Evolutionary conservation across 2,329 filamentous ascomycete species (phyloP), one percentile per base, ranked within the genome.

Genomic region (Ophiostoma piceae): DNA sequence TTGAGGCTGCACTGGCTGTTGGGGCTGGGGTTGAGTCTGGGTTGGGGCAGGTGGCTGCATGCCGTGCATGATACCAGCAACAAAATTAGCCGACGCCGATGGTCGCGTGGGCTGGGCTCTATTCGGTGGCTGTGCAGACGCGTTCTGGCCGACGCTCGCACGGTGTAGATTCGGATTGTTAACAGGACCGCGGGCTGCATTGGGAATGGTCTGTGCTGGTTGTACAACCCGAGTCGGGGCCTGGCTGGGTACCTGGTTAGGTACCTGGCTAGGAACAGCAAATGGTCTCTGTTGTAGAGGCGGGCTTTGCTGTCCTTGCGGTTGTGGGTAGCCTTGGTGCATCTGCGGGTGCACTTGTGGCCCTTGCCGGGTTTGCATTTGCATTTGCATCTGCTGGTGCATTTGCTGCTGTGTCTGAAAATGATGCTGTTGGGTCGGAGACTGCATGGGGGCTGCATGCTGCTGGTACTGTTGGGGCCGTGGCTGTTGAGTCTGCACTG

Each of bases 351-450:
- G 54, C 54, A 60, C 54, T 54, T 54, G 51, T 26, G 51, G 51
- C 14, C 26, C 26, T 32, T 62, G 57, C 57, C 32, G 57, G 57
- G 1, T n/a, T 4, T 65, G 60, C 60, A n/a, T n/a, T 4, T 65
- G 60, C 60, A n/a, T 37, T 6, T 39, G 60, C 12, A 35, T 35
- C 12, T 65, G 60, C 60, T 65, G 60, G 16, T 37, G 29, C 7
- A 22, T 29, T 14, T 66, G 67, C 41, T 68, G 37, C 16, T 68
- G 54, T 47, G n/a, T 12, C 32, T 37, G 57, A 7, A 51, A 29
- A 29, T 62, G 26, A 14, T 5, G 22, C 35, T 32, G 54, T 16
- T 64, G 60, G 29, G 16, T 16, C 12, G 12, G 7, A 22, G 64
- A 26, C 22, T 70, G 69, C 60, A 54, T 47, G 3, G 9, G 9